phyloP scores from a whole-genome alignment of 2,329 filamentous ascomycete genomes.

The Colletotrichum kahawae region DNA sequence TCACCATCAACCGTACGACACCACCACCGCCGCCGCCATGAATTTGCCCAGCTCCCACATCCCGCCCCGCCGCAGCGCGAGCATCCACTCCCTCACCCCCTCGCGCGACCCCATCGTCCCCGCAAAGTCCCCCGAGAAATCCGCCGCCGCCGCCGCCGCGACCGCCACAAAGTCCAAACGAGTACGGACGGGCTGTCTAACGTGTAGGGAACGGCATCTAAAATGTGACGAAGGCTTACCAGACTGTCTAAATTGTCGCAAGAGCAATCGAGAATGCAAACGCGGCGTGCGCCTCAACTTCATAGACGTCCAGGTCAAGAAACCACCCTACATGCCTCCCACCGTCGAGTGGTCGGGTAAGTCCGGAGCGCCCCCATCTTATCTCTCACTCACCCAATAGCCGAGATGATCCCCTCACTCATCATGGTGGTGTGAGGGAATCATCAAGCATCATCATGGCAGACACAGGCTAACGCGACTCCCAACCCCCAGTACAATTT shows the following conservation, averaged over 20 bases:
- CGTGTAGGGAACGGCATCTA: slow-evolving; percentile 86
- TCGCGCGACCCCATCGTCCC: slow-evolving; percentile 17
- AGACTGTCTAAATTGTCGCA: slow-evolving; percentile 79
- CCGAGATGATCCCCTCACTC: neutral
- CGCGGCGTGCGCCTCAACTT: slow-evolving; percentile 89
- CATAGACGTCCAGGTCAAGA: slow-evolving; percentile 79
- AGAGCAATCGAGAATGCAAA: slow-evolving; percentile 85
- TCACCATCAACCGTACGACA: slow-evolving; percentile 26
- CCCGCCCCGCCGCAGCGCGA: slow-evolving; percentile 20
- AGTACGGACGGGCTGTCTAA: slow-evolving; percentile 88
- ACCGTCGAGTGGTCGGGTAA: slow-evolving; percentile 69
- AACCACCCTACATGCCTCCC: slow-evolving; percentile 66
- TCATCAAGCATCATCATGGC: neutral
- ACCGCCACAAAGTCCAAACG: slow-evolving; percentile 72
- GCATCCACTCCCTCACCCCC: slow-evolving; percentile 21
- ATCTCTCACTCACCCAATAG: neutral
- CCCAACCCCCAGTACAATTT: slow-evolving; percentile 70
- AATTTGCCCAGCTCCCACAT: slow-evolving; percentile 25
- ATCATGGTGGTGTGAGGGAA: neutral
- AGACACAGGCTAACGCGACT: neutral
- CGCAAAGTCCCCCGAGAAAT: slow-evolving; percentile 15
- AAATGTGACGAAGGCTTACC: slow-evolving; percentile 83
- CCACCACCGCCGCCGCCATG: slow-evolving; percentile 23
- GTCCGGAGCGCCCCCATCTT: slow-evolving; percentile 21
- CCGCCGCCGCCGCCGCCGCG: slow-evolving; percentile 9